Evolutionary conservation across 495 filamentous ascomycete species (phyloP).

Genomic region (Aspergillus diversus): DNA sequence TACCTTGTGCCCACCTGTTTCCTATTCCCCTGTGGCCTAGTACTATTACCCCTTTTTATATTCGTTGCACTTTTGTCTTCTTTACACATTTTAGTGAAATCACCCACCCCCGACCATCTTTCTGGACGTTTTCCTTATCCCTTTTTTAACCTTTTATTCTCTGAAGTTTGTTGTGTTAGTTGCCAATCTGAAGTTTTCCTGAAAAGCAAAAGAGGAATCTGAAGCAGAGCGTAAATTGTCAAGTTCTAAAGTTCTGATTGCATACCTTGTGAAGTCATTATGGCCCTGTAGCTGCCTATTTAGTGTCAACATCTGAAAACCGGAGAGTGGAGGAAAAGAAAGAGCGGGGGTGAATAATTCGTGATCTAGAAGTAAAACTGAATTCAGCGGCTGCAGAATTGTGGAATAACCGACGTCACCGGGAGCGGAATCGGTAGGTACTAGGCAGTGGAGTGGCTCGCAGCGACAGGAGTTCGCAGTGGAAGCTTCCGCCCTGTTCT

Average conservation of each 20-base stretch:
- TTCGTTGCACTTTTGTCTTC: conserved; percentile 30
- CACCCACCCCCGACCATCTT: conserved; percentile 35
- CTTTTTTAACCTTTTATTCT: conserved; percentile 16
- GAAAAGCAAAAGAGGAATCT: conserved; percentile 15
- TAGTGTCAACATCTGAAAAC: no score
- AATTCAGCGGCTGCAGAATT: no score
- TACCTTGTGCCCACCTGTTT: conserved; percentile 46
- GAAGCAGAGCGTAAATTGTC: neutral
- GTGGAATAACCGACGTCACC: conserved; percentile 18
- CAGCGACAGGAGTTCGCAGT: neutral
- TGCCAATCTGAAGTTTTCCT: conserved; percentile 29
- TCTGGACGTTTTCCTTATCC: conserved; percentile 30
- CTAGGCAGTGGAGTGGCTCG: neutral
- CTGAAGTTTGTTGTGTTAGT: conserved; percentile 29
- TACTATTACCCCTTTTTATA: conserved; percentile 34
- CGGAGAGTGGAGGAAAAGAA: no score
- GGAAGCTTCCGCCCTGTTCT: conserved; percentile 21
- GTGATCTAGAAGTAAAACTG: no score
- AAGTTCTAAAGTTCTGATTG: neutral
- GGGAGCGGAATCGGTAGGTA: conserved; percentile 12
- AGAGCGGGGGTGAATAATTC: no score
- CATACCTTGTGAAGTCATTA: no score
- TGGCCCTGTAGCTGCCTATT: no score
- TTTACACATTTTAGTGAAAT: conserved; percentile 36
- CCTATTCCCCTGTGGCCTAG: conserved; percentile 40